Percentiles rank a stretch among this genome's conserved stretches.
Conservation (phyloP, 495 filamentous ascomycete species). For the Podospora didyma region DNA sequence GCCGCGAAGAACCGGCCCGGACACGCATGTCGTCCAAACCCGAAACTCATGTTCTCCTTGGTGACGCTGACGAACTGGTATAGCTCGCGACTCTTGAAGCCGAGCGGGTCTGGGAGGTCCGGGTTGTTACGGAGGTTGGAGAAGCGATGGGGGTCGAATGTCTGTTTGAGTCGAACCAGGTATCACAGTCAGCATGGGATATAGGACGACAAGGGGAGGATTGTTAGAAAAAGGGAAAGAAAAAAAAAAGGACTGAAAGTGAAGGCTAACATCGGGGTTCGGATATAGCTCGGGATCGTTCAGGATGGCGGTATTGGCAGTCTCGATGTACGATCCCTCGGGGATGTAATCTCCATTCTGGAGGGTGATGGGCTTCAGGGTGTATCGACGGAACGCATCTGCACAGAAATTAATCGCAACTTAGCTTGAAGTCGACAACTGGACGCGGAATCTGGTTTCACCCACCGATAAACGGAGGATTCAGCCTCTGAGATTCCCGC, state of each 20-base stretch:
- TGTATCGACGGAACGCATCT: conserved; percentile 27
- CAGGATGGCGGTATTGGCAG: conserved; percentile 4
- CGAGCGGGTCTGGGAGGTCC: conserved; percentile 39
- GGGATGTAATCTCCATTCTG: conserved; percentile 7
- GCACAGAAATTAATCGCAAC: no score
- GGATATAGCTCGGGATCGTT: not conserved
- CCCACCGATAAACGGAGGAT: conserved; percentile 1
- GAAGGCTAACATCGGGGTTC: not conserved
- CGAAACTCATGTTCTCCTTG: conserved; percentile 32
- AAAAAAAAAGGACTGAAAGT: not conserved
- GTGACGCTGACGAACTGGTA: conserved; percentile 3
- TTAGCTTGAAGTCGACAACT: no score
- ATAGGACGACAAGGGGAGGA: not conserved
- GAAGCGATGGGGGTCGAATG: conserved; percentile 6
- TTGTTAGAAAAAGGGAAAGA: not conserved
- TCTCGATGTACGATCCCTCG: not conserved
- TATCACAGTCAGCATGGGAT: no score
- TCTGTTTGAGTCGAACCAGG: no score
- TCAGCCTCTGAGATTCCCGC: conserved; percentile 9
- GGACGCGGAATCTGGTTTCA: no score
- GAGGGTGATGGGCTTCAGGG: conserved; percentile 16
- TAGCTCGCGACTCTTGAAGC: conserved; percentile 24
- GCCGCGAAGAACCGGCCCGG: conserved; percentile 55
- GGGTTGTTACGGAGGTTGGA: conserved; percentile 4
- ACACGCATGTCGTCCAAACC: conserved; percentile 46